Evolutionary conservation across 805 yeast species (phyloP).

Genomic region (Metschnikowia colocasiae): DNA sequence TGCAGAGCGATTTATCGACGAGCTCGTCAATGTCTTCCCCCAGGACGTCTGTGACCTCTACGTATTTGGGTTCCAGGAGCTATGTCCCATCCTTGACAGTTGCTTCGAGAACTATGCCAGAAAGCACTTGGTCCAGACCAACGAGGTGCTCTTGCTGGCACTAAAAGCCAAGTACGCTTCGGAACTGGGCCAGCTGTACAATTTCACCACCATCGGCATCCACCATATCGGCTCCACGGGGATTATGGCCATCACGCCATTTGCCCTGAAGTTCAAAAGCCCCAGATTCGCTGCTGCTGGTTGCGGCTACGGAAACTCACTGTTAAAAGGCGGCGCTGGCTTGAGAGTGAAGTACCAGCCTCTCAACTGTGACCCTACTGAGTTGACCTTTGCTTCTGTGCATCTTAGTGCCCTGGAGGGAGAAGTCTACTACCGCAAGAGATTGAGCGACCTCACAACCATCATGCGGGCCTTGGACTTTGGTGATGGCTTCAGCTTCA

Average conservation of each 20-base stretch:
- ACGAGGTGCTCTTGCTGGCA: conserved; percentile 31
- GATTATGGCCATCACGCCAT: conserved; percentile 46
- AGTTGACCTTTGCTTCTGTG: conserved; percentile 59
- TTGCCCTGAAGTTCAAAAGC: conserved; percentile 28
- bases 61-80: conserved; percentile 66
- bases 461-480: conserved; percentile 55
- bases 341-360: conserved; percentile 43
- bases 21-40: conserved; percentile 27
- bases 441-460: conserved; percentile 52
- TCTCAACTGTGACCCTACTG: conserved; percentile 18
- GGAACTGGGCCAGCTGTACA: conserved; percentile 16
- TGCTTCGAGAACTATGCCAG: conserved; percentile 39
- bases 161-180: conserved; percentile 31
- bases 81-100: conserved; percentile 55
- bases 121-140: conserved; percentile 32
- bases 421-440: conserved; percentile 32
- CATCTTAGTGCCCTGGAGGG: conserved; percentile 86
- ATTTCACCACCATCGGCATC: conserved; percentile 41
- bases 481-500: conserved; percentile 51
- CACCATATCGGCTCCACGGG: conserved; percentile 59
- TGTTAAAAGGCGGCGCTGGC: conserved; percentile 74
- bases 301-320: conserved; percentile 58
- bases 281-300: conserved; percentile 34
- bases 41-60: conserved; percentile 41
- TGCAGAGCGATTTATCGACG: conserved; percentile 27